Evolutionary conservation across 441 rosid species (phyloP), one percentile per base, ranked within the genome.

Genomic region (Croton setiger): DNA sequence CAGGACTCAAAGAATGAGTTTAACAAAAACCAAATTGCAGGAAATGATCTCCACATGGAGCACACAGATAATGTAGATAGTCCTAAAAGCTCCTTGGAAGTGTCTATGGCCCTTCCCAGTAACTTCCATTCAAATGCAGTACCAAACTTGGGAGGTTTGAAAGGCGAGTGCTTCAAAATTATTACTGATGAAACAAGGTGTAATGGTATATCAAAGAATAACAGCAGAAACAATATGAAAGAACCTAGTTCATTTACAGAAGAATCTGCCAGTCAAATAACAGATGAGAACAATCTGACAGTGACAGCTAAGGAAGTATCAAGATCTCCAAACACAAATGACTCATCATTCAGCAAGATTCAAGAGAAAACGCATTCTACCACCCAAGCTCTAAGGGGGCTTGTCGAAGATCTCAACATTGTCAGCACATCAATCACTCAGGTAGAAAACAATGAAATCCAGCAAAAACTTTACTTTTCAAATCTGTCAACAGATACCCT

Each of bases 401-500:
- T 72, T 43, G 73, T 64, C 35, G 70, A 66, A 55, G 88, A 75
- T 62, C 33, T 52, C 63, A 70, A 61, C 47, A 70, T 66, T 68
- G 61, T 66, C 51, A 68, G 65, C 60, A 74, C 72, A 57, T 51
- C 77, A 70, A 33, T 69, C 20, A 62, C 74, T 72, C 78, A 71
- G 47, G 64, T 17, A 45, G 59, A 75, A 63, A 80, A 73, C 66
- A 68, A 62, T 68, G 77, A 78, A 68, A 73, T 71, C 76, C 77
- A 69, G 64, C 63, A 70, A 49, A 72, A 73, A 27, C 41, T 56
- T 37, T 49, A 39, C 55, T 27, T 27, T 59, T 53, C 41, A 53
- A 71, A 78, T 66, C 76, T 72, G 47, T 79, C 76, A 56, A 73
- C 75, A 70, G 72, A 52, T 64, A 73, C 67, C 73, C 69, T 75